Conservation (phyloP, 176 grass and related monocot genomes). For the Oryza rufipogon region DNA sequence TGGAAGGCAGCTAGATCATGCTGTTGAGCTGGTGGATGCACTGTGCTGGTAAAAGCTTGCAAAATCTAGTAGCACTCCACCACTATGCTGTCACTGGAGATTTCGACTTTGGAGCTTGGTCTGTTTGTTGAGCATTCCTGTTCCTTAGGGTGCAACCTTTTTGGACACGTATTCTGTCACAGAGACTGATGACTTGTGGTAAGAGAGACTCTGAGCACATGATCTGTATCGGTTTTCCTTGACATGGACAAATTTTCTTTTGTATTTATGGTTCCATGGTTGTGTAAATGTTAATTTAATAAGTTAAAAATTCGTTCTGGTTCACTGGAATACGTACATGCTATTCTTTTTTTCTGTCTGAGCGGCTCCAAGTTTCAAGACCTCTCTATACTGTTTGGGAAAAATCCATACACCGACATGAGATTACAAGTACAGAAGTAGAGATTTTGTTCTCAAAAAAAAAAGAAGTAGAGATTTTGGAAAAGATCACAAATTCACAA, state of each 20-base stretch:
- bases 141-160: conserved; percentile 13
- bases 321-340: not conserved
- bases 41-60: not conserved
- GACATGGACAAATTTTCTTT: conserved; percentile 17
- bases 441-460: too few relatives aligned
- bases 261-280: conserved; percentile 36
- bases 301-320: not conserved
- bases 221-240: conserved; percentile 1
- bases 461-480: not conserved
- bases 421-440: not conserved
- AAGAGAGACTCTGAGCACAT: not conserved
- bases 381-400: not conserved
- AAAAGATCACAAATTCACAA: too few relatives aligned
- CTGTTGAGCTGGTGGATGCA: conserved; percentile 1
- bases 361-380: conserved; percentile 3
- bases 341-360: not conserved
- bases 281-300: conserved; percentile 34
- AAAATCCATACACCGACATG: not conserved
- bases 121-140: not conserved
- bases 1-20: conserved; percentile 18
- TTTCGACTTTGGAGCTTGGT: not conserved
- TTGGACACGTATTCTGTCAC: not conserved
- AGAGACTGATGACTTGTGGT: conserved; percentile 1
- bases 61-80: too few relatives aligned
- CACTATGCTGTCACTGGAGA: not conserved